Percentiles rank a stretch among this genome's conserved stretches.
phyloP scores from a whole-genome alignment of 1,139 yeast genomes.

The Yamadazyma mexicana region DNA sequence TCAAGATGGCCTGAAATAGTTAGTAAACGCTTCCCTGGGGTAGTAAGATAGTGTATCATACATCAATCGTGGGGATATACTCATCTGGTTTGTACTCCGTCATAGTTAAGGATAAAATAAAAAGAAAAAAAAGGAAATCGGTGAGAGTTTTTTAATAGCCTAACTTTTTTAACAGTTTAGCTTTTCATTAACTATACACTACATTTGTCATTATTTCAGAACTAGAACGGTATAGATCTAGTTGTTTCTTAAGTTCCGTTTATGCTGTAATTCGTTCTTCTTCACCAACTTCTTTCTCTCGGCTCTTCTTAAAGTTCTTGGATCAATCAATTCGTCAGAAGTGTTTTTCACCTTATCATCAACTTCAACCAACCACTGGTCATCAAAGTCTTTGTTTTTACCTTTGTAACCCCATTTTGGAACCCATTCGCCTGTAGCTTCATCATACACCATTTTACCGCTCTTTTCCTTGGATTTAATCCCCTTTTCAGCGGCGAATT shows the following conservation, averaged over 20 bases:
- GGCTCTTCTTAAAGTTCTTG: constrained; percentile 74
- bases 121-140: background rate
- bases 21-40: background rate
- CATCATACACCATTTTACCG: constrained; percentile 89
- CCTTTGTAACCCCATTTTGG: constrained; percentile 99
- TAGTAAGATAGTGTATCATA: constrained; percentile 28
- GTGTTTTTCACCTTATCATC: constrained; percentile 71
- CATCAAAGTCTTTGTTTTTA: constrained; percentile 79
- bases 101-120: background rate
- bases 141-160: too few species aligned
- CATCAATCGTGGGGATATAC: constrained; percentile 71
- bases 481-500: constrained; percentile 94
- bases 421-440: constrained; percentile 90
- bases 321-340: constrained; percentile 76
- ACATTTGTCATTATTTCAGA: constrained; percentile 8
- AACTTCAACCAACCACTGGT: constrained; percentile 96
- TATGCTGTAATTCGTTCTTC: constrained; percentile 85
- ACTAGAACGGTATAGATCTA: too few species aligned
- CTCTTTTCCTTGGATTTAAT: constrained; percentile 87
- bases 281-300: constrained; percentile 85
- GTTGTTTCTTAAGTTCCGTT: constrained; percentile 69
- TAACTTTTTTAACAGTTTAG: too few species aligned
- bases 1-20: constrained; percentile 56
- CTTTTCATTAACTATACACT: constrained; percentile 1
- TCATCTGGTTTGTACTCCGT: constrained; percentile 16